phyloP scores from a whole-genome alignment of 345 rosid genomes.

The Aquilaria malaccensis region DNA sequence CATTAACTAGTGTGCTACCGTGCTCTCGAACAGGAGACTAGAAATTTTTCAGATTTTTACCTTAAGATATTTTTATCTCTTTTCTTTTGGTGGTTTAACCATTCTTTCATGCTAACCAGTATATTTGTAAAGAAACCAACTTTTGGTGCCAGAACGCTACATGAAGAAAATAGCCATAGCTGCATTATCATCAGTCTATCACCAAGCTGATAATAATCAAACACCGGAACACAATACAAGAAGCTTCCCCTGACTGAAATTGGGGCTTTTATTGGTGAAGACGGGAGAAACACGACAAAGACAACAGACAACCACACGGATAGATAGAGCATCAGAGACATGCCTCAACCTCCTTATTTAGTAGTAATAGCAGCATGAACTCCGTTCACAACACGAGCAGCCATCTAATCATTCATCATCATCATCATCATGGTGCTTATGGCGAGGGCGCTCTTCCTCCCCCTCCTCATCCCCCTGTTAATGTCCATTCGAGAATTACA shows the following conservation, averaged over 20 bases:
- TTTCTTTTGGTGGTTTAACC: too few relatives aligned
- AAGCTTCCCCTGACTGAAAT: not conserved
- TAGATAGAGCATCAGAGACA: constrained; percentile 4
- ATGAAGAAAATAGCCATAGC: not conserved
- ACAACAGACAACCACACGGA: not conserved
- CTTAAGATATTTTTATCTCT: too few relatives aligned
- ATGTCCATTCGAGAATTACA: too few relatives aligned
- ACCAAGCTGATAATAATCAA: constrained; percentile 1
- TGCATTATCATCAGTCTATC: not conserved
- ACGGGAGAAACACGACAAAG: not conserved
- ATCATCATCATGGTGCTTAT: constrained; percentile 50
- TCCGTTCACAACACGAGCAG: constrained; percentile 6
- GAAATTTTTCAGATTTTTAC: too few relatives aligned
- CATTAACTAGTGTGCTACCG: too few relatives aligned
- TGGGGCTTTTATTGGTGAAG: constrained; percentile 14
- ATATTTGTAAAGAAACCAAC: too few relatives aligned
- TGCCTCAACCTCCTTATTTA: constrained; percentile 39
- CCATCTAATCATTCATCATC: constrained; percentile 50
- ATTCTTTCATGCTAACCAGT: too few relatives aligned
- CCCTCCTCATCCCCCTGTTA: constrained; percentile 27
- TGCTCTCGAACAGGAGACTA: too few relatives aligned
- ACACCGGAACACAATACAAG: not conserved
- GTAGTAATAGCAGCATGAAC: constrained; percentile 28
- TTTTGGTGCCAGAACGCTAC: too few relatives aligned
- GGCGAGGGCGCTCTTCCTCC: constrained; percentile 37